Percentiles rank a stretch among this genome's conserved stretches.
These are phyloP conservation scores for Turnera subulata DNA, from an alignment of 345 rosid species.

Conservation along the genomic window DNA sequence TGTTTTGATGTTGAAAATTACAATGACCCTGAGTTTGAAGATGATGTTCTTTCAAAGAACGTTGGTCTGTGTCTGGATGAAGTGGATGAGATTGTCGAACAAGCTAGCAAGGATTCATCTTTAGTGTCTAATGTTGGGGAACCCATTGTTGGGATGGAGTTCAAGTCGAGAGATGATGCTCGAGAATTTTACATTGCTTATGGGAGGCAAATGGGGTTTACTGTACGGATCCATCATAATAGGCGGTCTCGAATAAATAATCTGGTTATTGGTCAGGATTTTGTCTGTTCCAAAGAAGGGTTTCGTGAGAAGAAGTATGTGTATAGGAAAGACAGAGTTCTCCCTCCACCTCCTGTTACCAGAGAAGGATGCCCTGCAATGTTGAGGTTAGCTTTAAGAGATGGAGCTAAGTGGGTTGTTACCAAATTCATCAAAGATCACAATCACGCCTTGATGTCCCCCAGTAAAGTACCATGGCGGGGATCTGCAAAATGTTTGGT, in stretches of 20 bases:
- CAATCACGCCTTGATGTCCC: constrained; percentile 37
- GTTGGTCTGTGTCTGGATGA: constrained; percentile 33
- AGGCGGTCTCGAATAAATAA: constrained; percentile 47
- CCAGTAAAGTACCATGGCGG: constrained; percentile 46
- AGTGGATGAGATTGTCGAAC: constrained; percentile 34
- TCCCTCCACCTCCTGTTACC: constrained; percentile 50
- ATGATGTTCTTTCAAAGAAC: constrained; percentile 27
- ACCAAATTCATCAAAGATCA: constrained; percentile 43
- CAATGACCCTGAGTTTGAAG: constrained; percentile 27
- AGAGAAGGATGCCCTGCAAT: constrained; percentile 49
- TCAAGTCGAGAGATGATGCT: constrained; percentile 46
- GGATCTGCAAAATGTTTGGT: constrained; percentile 33
- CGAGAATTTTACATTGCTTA: constrained; percentile 42
- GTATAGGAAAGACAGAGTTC: constrained; percentile 49
- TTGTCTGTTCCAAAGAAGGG: constrained; percentile 54
- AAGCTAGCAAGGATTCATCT: constrained; percentile 25
- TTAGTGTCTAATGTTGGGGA: constrained; percentile 16
- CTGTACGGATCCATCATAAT: constrained; percentile 49
- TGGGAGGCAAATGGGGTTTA: constrained; percentile 43
- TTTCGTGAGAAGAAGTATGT: constrained; percentile 52
- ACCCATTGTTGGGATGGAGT: constrained; percentile 40
- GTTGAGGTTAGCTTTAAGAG: constrained; percentile 41
- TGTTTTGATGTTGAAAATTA: constrained; percentile 29
- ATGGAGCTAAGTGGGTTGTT: constrained; percentile 42
- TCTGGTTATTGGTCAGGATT: constrained; percentile 48